phyloP scores from a whole-genome alignment of 208 protist species.

The Vickermania spadyakhi region DNA sequence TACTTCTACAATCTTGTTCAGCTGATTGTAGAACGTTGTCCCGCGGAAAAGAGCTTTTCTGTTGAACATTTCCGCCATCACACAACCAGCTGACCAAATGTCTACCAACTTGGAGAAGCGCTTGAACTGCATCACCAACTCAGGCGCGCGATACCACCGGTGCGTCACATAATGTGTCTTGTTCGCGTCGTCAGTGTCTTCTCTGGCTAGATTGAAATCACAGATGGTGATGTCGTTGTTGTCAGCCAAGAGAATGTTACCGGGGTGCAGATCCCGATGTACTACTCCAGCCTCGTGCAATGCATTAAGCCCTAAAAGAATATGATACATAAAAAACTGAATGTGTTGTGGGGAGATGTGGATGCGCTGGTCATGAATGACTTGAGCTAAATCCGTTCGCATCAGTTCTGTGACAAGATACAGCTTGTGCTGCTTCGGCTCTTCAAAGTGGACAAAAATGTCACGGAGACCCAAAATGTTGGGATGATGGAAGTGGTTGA shows the following conservation, averaged over 20 bases:
- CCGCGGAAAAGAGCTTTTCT: slow-evolving; percentile 86
- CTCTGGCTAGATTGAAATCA: slow-evolving; percentile 95
- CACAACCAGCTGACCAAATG: slow-evolving; percentile 86
- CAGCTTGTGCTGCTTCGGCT: slow-evolving; percentile 88
- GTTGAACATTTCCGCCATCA: slow-evolving; percentile 89
- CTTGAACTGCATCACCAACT: slow-evolving; percentile 95
- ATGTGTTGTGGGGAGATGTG: slow-evolving; percentile 92
- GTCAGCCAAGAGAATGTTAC: slow-evolving; percentile 83
- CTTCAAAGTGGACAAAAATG: slow-evolving; percentile 86
- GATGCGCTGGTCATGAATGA: slow-evolving; percentile 94
- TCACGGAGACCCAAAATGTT: slow-evolving; percentile 94
- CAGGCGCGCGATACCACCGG: slow-evolving; percentile 96
- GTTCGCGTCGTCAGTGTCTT: slow-evolving; percentile 73
- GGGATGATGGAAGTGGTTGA: slow-evolving; percentile 94
- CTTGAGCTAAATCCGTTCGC: slow-evolving; percentile 88
- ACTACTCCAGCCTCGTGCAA: slow-evolving; percentile 87
- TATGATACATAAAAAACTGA: slow-evolving; percentile 95
- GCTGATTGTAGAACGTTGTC: slow-evolving; percentile 89
- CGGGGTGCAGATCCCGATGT: slow-evolving; percentile 89
- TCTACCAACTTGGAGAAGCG: slow-evolving; percentile 89
- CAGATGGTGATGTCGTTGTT: slow-evolving; percentile 93
- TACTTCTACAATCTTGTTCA: slow-evolving; percentile 90
- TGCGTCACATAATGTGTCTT: slow-evolving; percentile 94
- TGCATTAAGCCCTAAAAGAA: slow-evolving; percentile 90
- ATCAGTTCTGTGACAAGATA: slow-evolving; percentile 96